Evolutionary conservation across 768 basidiomycete genomes (phyloP), one percentile per base, ranked within the genome.

Genomic region (Termitomyces sp.): DNA sequence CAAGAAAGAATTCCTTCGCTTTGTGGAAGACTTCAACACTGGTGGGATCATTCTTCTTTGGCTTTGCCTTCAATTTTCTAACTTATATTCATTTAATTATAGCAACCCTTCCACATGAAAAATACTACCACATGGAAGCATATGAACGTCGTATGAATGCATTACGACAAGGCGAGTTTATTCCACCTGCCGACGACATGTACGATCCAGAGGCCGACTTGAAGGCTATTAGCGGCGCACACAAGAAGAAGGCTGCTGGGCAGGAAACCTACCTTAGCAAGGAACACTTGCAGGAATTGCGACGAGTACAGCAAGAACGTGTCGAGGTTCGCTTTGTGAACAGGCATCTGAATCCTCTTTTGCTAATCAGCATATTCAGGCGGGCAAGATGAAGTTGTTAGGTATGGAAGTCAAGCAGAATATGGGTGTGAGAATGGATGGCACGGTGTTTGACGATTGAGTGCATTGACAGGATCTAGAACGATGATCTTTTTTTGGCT

Each of bases 91-190:
- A n/a, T 42, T 38, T 46, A 34, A 9, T 52, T n/a, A 19, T 56
- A 94, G 94, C 93, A 14, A 97, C 95, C 3, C 78, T 97, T 3
- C 92, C 95, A 10, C 90, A 96, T 65, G 93, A 95, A 69, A 97
- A 97, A 69, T 97, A 95, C 71, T 96, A 96, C 70, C 83, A 95
- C 66, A 92, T 95, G 82, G 85, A 84, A 54, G 80, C 83, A 5
- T 94, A 93, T 68, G 92, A 95, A 59, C 77, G 77, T 21, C 86
- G 92, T 46, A 96, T 96, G 95, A 71, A 82, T 37, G 85, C 91
- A 21, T 73, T 96, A 48, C 85, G 93, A 44, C 79, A 85, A n/a
- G 95, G 95, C 38, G 92, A 90, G 62, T 88, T 83, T 51, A 72
- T 93, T 9, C 89, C 91, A 0, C 86, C 88, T 7, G 62, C 82